Percentiles rank a stretch among this genome's conserved stretches.
Evolutionary conservation across 805 yeast species (phyloP).

Genomic region (Zygotorulaspora chibaensis): DNA sequence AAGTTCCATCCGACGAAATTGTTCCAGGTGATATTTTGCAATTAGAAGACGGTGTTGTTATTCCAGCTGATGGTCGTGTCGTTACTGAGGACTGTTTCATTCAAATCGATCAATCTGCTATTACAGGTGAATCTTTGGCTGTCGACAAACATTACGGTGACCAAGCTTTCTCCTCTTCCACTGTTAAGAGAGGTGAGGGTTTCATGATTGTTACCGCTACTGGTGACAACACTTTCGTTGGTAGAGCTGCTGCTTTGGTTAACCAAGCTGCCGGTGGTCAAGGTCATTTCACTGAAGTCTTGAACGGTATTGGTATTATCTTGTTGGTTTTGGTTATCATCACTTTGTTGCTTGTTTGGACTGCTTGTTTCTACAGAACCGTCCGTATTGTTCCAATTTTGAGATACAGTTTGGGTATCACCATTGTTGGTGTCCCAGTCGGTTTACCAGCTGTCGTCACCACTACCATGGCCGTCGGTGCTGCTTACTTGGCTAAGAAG

Average conservation of each 20-base stretch:
- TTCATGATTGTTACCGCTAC: conserved; percentile 92
- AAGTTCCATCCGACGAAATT: conserved; percentile 76
- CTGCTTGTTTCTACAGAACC: conserved; percentile 91
- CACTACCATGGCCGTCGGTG: conserved; percentile 99
- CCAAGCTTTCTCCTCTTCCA: conserved; percentile 83
- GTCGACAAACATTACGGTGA: conserved; percentile 90
- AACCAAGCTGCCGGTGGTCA: conserved; percentile 89
- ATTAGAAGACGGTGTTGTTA: conserved; percentile 88
- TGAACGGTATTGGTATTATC: conserved; percentile 95
- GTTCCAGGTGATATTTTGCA: conserved; percentile 95
- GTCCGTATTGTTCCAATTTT: conserved; percentile 79
- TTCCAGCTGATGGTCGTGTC: conserved; percentile 90
- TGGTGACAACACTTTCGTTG: conserved; percentile 93
- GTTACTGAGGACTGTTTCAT: conserved; percentile 80
- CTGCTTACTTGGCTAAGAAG: conserved; percentile 95
- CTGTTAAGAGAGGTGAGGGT: conserved; percentile 94
- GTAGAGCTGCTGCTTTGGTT: conserved; percentile 95
- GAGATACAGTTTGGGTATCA: conserved; percentile 90
- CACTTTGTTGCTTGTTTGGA: conserved; percentile 87
- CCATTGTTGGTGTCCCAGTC: conserved; percentile 97
- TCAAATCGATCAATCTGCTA: conserved; percentile 94
- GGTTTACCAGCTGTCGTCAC: conserved; percentile 98
- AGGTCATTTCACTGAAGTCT: conserved; percentile 96
- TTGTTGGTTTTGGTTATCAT: conserved; percentile 82
- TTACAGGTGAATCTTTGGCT: conserved; percentile 96